A percentile compares a stretch with the other conserved stretches of the same genome.
Evolutionary conservation across 2,329 filamentous ascomycete genomes (phyloP).

Genomic region (Botrytis fragariae): DNA sequence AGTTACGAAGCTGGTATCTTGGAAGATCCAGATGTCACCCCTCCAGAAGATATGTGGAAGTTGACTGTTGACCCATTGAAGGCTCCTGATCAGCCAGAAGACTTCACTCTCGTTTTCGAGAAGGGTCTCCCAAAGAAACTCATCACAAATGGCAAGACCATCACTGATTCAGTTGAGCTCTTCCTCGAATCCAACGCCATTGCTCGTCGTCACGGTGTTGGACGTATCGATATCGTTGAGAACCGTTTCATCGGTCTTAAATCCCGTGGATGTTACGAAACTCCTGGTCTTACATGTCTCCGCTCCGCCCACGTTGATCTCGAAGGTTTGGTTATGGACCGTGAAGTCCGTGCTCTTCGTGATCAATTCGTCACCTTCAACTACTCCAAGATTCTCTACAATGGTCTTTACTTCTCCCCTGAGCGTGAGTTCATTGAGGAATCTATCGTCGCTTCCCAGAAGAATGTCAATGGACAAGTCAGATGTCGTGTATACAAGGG

Average conservation of each 20-base stretch:
- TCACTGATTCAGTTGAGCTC: constrained; percentile 68
- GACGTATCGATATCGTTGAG: constrained; percentile 80
- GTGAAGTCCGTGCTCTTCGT: constrained; percentile 65
- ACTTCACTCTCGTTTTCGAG: constrained; percentile 70
- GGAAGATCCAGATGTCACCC: constrained; percentile 61
- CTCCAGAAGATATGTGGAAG: constrained; percentile 80
- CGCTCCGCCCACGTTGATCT: constrained; percentile 50
- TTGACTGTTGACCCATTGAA: constrained; percentile 65
- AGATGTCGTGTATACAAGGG: constrained; percentile 67
- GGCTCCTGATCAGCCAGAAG: constrained; percentile 67
- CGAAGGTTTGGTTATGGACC: constrained; percentile 66
- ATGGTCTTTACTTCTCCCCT: constrained; percentile 64
- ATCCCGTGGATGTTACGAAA: constrained; percentile 77
- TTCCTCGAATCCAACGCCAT: constrained; percentile 72
- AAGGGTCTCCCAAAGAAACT: constrained; percentile 73
- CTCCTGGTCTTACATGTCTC: constrained; percentile 37
- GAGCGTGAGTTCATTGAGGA: constrained; percentile 71
- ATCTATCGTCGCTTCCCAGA: constrained; percentile 58
- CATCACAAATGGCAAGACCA: constrained; percentile 54
- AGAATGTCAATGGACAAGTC: constrained; percentile 60
- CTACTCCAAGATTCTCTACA: constrained; percentile 58
- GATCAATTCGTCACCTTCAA: constrained; percentile 68
- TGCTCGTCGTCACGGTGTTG: constrained; percentile 69
- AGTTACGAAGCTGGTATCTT: constrained; percentile 77
- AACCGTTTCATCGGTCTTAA: constrained; percentile 80